Base-by-base conservation (phyloP, 345 rosid species). In the Arabidopsis arenosa region DNA sequence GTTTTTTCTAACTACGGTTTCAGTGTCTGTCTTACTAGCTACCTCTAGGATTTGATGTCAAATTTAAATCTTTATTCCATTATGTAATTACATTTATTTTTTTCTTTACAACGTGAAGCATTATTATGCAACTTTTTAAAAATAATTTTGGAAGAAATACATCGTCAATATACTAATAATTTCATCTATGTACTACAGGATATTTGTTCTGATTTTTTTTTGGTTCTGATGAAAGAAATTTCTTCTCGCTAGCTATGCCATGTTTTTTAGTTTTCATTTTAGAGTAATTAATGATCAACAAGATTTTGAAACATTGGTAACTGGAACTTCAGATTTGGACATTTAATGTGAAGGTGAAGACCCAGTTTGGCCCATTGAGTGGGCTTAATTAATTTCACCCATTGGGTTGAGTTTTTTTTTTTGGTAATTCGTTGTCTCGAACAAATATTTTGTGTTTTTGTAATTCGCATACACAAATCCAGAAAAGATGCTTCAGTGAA, bases 1-100 rank as follows among this genome's bases (percentile, higher is more conserved):
- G 6, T 17, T 14, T 61, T 32, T 7, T 39, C 17, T 48, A 40
- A 23, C 75, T 35, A 69, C 35, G 65, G 70, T 61, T 76, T 69
- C 80, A 62, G 75, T 53, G 80, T 44, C 57, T 39, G 63, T 44
- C 75, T 54, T 35, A 43, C 21, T 52, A 76, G 75, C 70, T 35
- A 62, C 57, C 39, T 53, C 43, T 53, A 68, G 14, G 79, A 61
- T 75, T 68, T 69, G 70, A 76, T 76, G 57, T 76, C 30, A 32
- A 40, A 44, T 69, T 43, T 68, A 9, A 47, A 26, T 11, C 6
- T 40, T 30, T 40, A 11, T 30, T 56, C 17, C 48, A 47, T 21
- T 54, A n/a, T 33, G 15, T 62, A 30, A 28, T 12, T 40, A 41
- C 62, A 41, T 41, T 67, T 51, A 23, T 67, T 37, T 48, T 55